Evolutionary conservation across 2,329 filamentous ascomycete genomes (phyloP).

Genomic region (Aspergillus sp.): DNA sequence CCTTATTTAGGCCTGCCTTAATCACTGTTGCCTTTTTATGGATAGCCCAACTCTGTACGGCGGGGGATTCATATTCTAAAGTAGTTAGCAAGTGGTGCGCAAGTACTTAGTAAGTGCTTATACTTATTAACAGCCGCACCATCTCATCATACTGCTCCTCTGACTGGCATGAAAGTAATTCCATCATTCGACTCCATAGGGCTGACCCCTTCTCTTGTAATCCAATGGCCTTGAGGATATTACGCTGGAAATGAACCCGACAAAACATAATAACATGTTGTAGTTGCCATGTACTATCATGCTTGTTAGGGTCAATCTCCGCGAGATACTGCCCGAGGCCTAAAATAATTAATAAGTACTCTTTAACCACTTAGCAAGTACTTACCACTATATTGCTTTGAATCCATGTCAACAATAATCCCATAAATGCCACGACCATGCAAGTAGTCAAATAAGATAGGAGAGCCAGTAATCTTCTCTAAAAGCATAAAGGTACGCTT

Average conservation of each 20-base stretch:
- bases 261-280: constrained; percentile 19
- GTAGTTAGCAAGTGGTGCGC: constrained; percentile 1
- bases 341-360: constrained; percentile 8
- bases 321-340: constrained; percentile 14
- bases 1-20: constrained; percentile 8
- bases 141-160: constrained; percentile 1
- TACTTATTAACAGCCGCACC: constrained; percentile 8
- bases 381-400: constrained; percentile 14
- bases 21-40: constrained; percentile 12
- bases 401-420: constrained; percentile 16
- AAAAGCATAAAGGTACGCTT: constrained; percentile 10
- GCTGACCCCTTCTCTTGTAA: constrained; percentile 3
- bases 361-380: background rate
- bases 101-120: background rate
- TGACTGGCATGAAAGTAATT: constrained; percentile 9
- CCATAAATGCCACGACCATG: constrained; percentile 10
- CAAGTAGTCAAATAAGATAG: constrained; percentile 9
- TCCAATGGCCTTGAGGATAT: constrained; percentile 9
- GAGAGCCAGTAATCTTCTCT: background rate
- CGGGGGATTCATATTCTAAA: constrained; percentile 6
- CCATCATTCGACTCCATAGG: constrained; percentile 15
- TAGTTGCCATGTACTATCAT: constrained; percentile 13
- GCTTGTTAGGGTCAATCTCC: constrained; percentile 15
- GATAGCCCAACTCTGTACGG: constrained; percentile 12
- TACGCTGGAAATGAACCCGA: constrained; percentile 15